A percentile compares a stretch with the other conserved stretches of the same genome.
Evolutionary conservation across 2,329 filamentous ascomycete species (phyloP).

Genomic region (Leptographium wingfieldii): DNA sequence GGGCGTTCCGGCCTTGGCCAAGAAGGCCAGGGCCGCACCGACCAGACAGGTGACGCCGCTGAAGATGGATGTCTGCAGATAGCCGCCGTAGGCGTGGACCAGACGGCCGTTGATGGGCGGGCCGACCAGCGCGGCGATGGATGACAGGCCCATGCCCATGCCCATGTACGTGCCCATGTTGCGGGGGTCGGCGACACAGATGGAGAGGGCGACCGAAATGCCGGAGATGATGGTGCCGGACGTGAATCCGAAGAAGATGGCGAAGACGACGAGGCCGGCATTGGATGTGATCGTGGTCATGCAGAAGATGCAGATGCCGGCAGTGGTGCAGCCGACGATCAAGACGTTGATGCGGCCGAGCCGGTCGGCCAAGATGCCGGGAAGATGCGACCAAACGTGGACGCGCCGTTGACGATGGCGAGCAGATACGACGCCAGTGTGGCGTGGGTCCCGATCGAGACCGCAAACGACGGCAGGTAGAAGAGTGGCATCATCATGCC

Average conservation of each 20-base stretch:
- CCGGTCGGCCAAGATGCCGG: constrained; percentile 38
- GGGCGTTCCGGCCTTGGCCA: constrained; percentile 14
- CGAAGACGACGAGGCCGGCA: constrained; percentile 12
- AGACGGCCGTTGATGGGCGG: constrained; percentile 33
- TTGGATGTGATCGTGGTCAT: constrained; percentile 14
- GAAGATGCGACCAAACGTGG: constrained; percentile 38
- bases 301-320: constrained; percentile 17
- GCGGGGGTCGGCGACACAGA: constrained; percentile 28
- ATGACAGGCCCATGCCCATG: constrained; percentile 25
- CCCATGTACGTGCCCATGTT: constrained; percentile 39
- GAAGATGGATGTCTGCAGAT: constrained; percentile 24
- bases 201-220: constrained; percentile 23
- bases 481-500: constrained; percentile 38
- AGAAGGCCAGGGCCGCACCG: constrained; percentile 7
- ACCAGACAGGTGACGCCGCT: constrained; percentile 24
- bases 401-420: constrained; percentile 48
- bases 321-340: constrained; percentile 4
- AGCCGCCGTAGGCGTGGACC: constrained; percentile 24
- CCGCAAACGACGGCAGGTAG: constrained; percentile 42
- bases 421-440: constrained; percentile 48
- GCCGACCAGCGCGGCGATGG: constrained; percentile 28
- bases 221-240: constrained; percentile 23
- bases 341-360: constrained; percentile 35
- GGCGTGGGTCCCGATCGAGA: constrained; percentile 26
- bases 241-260: constrained; percentile 12